Evolutionary conservation across 2,329 filamentous ascomycete genomes (phyloP), one percentile per base, ranked within the genome.

Genomic region (Fusarium sp.): DNA sequence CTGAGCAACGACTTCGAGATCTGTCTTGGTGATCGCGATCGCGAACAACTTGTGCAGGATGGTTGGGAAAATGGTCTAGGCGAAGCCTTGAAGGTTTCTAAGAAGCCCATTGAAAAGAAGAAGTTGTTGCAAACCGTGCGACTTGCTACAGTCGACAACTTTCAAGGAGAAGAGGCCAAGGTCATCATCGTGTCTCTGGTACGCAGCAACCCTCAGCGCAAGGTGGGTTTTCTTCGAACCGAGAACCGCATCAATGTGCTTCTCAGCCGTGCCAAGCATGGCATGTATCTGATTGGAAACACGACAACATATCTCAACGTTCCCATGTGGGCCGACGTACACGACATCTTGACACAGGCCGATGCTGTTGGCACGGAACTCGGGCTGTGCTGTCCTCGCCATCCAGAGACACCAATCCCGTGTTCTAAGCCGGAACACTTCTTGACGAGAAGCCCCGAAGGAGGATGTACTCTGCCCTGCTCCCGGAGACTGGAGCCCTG

Each of bases 111-210:
- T 6, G 41, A 51, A 11, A 71, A 71, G 34, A 66, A 75, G 5
- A 79, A 75, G 0, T 75, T 88, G 0, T 68, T 81, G 0, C 76
- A 83, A 24, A 78, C 77, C 2, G 72, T 90, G 3, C 76, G 85
- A 5, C 73, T 89, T 0, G 87, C 88, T 0, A 92, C 88, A 0
- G 83, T 92, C 0, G 88, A 91, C 71, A 93, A 92, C 62, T 93
- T 91, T 52, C 89, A 93, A 66, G 91, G 90, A 0, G 90, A 93
- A 69, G 90, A 93, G 68, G 87, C 86, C 2, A 88, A 91, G 47
- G 77, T 93, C 8, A 79, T 93, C 1, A 78, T 93, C 3, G 78
- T 93, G 0, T 91, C 88, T 0, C 77, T 93, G 0, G 89, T 92
- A 0, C 83, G 91, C 36, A 91, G 89, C 74, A 93, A 93, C 64